Evolutionary conservation across 352 stramenopile genomes (phyloP).

Genomic region (Globisporangium takayamanum): DNA sequence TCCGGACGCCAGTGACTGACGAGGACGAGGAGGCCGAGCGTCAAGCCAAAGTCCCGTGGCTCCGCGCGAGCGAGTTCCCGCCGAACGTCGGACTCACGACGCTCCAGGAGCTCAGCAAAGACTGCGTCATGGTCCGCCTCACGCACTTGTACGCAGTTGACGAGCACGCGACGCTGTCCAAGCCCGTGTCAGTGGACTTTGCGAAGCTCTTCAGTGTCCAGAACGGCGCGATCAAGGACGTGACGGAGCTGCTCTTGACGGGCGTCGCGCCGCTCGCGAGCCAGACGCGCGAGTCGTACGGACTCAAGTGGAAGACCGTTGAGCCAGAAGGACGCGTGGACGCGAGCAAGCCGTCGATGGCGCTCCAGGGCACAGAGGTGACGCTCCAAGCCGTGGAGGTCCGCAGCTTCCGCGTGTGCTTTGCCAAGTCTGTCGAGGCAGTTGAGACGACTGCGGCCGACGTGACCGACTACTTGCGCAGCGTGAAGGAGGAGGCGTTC

Average conservation of each 20-base stretch:
- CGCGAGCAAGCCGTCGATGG: constrained; percentile 19
- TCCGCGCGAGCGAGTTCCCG: constrained; percentile 73
- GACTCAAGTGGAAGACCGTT: constrained; percentile 30
- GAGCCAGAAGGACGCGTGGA: constrained; percentile 19
- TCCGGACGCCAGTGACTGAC: constrained; percentile 29
- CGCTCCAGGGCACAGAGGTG: constrained; percentile 50
- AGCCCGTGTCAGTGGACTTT: constrained; percentile 71
- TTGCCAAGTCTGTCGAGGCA: constrained; percentile 10
- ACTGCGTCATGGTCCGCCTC: constrained; percentile 87
- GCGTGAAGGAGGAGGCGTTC: constrained; percentile 18
- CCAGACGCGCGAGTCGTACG: constrained; percentile 1
- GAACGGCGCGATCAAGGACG: constrained; percentile 40
- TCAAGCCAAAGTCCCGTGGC: constrained; percentile 49
- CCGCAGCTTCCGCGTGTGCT: constrained; percentile 85
- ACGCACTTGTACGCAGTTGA: constrained; percentile 91
- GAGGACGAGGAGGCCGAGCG: constrained; percentile 15
- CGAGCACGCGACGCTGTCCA: constrained; percentile 77
- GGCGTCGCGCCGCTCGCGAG: constrained; percentile 58
- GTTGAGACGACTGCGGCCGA: background rate
- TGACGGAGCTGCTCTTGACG: constrained; percentile 88
- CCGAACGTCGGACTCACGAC: constrained; percentile 92
- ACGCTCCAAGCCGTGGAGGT: constrained; percentile 90
- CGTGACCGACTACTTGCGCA: constrained; percentile 8
- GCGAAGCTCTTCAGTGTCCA: constrained; percentile 43
- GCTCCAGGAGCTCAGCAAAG: constrained; percentile 66